A percentile compares a stretch with the other conserved stretches of the same genome.
Conservation (phyloP, 495 filamentous ascomycete species). For the Copromyces sp. region DNA sequence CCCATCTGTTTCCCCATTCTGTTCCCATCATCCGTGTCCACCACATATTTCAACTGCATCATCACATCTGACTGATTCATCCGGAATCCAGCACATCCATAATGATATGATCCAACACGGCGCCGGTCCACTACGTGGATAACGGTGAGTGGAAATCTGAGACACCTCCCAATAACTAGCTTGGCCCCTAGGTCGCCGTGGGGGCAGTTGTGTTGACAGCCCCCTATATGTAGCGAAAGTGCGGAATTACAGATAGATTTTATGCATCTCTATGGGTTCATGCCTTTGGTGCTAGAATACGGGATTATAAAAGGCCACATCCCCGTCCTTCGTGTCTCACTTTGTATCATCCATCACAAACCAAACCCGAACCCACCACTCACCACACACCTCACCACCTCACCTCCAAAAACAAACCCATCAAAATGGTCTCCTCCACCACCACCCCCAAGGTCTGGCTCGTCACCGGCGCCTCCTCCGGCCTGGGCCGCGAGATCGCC, state of each 20-base stretch:
- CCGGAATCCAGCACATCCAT: neutral
- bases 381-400: neutral
- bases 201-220: neutral
- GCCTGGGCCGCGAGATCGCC: slow-evolving; percentile 39
- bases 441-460: slow-evolving; percentile 22
- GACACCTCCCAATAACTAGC: neutral
- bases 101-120: neutral
- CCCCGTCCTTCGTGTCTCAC: neutral
- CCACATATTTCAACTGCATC: too few relatives aligned
- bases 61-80: neutral
- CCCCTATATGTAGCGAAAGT: neutral
- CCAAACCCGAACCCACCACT: neutral
- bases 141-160: neutral
- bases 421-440: slow-evolving; percentile 1
- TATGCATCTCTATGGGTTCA: neutral
- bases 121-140: neutral
- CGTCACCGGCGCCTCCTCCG: slow-evolving; percentile 44
- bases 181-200: neutral
- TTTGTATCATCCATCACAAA: neutral
- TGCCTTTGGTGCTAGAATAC: neutral
- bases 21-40: neutral
- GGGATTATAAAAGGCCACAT: neutral
- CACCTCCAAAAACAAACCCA: neutral
- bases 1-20: too few relatives aligned
- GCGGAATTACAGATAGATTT: neutral